Evolutionary conservation across 78 protist genomes (phyloP).

Genomic region (Polysphondylium violaceum): DNA sequence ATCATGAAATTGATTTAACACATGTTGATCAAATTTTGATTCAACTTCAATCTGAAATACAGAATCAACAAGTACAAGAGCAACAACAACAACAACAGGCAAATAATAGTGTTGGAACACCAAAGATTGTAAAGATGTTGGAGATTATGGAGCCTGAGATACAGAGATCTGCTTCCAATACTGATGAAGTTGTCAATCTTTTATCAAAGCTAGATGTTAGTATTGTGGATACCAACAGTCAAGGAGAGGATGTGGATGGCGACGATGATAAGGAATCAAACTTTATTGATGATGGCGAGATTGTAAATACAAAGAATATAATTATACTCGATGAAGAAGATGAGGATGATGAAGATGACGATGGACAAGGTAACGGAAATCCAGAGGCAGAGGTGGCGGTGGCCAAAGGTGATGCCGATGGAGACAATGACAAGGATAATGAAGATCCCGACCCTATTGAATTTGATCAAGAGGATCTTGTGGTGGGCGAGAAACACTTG

Average conservation of each 20-base stretch:
- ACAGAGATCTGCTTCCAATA: neutral
- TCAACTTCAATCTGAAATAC: too few relatives aligned
- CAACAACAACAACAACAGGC: neutral
- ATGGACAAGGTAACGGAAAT: neutral
- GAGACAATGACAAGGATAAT: neutral
- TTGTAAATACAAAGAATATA: neutral
- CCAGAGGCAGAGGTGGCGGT: neutral
- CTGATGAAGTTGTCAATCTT: constrained; percentile 23
- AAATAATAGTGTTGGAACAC: neutral
- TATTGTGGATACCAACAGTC: neutral
- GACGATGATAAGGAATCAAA: too few relatives aligned
- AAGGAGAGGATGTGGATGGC: neutral
- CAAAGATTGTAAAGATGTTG: constrained; percentile 5
- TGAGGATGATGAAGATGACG: neutral
- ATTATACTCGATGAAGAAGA: neutral
- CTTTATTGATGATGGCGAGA: neutral
- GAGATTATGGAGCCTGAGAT: neutral
- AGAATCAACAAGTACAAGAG: too few relatives aligned
- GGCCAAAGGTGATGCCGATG: neutral
- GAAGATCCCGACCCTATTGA: constrained; percentile 64
- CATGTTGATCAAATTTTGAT: too few relatives aligned
- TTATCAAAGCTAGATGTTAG: constrained; percentile 1
- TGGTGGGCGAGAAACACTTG: neutral
- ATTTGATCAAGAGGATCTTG: constrained; percentile 44
- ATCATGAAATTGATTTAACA: too few relatives aligned